Percentiles rank a stretch among this genome's conserved stretches.
Conservation (phyloP, 352 stramenopile genomes). For the Pythium dissotocum region DNA sequence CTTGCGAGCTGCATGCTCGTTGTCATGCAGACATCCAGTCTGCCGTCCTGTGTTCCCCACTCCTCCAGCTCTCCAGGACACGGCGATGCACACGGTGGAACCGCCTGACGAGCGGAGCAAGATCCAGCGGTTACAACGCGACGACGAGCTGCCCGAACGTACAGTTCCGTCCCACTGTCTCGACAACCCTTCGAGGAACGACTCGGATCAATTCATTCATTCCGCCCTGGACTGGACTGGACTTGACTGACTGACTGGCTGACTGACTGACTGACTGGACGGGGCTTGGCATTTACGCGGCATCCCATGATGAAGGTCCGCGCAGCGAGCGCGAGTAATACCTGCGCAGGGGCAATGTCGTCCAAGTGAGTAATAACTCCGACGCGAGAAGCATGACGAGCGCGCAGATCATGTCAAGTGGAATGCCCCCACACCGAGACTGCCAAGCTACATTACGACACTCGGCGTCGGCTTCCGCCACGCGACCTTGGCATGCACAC, state of each 20-base stretch:
- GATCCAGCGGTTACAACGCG: conserved; percentile 3
- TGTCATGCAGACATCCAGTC: neutral
- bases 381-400: neutral
- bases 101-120: neutral
- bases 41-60: neutral
- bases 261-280: too few species aligned
- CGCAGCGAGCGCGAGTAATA: conserved; percentile 5
- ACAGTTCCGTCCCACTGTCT: conserved; percentile 8
- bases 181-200: neutral
- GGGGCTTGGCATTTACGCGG: neutral
- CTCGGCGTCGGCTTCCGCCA: neutral
- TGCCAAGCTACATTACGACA: conserved; percentile 6
- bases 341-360: neutral
- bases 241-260: too few species aligned
- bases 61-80: neutral
- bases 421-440: neutral
- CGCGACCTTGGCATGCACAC: too few species aligned
- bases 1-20: neutral
- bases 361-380: conserved; percentile 1
- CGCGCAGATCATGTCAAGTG: neutral
- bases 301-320: neutral
- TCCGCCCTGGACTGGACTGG: neutral
- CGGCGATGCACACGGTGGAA: neutral
- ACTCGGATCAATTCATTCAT: neutral
- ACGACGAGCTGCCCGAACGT: neutral